phyloP scores from a whole-genome alignment of 2,329 filamentous ascomycete species.

The Keithomyces neogunnii region DNA sequence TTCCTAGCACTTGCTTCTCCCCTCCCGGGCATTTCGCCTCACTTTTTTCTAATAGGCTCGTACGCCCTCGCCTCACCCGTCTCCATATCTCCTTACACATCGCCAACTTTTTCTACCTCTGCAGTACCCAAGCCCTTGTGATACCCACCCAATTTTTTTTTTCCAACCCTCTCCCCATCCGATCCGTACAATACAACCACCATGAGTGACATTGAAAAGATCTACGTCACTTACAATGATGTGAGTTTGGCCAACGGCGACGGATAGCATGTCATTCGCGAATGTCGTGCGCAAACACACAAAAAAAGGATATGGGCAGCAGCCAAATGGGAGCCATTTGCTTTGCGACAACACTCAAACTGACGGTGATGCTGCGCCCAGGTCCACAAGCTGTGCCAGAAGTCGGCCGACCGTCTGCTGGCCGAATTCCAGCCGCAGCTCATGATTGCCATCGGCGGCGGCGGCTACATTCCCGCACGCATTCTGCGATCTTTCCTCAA shows the following conservation, averaged over 20 bases:
- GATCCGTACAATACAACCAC: conserved; percentile 24
- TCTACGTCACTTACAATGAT: conserved; percentile 90
- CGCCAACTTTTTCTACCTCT: not conserved
- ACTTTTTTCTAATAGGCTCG: not conserved
- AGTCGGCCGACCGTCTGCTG: conserved; percentile 73
- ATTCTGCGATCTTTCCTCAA: conserved; percentile 98
- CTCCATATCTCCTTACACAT: not conserved
- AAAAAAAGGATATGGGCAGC: not conserved
- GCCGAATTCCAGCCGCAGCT: conserved; percentile 83
- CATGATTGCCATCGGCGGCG: conserved; percentile 97
- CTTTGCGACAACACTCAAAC: not conserved
- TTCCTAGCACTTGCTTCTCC: conserved; percentile 4
- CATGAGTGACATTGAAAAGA: conserved; percentile 62
- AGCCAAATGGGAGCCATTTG: not conserved
- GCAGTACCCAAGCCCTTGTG: too few relatives aligned
- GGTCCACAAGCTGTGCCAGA: conserved; percentile 97
- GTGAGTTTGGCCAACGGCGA: conserved; percentile 39
- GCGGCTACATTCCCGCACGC: conserved; percentile 92
- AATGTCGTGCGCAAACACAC: not conserved
- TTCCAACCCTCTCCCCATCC: too few relatives aligned
- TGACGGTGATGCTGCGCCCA: conserved; percentile 26
- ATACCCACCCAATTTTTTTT: not conserved
- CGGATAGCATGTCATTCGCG: not conserved
- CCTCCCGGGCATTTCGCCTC: conserved; percentile 13
- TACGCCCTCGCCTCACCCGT: not conserved